Conservation (phyloP, 2,329 filamentous ascomycete genomes). For the Alternaria infectoria region DNA sequence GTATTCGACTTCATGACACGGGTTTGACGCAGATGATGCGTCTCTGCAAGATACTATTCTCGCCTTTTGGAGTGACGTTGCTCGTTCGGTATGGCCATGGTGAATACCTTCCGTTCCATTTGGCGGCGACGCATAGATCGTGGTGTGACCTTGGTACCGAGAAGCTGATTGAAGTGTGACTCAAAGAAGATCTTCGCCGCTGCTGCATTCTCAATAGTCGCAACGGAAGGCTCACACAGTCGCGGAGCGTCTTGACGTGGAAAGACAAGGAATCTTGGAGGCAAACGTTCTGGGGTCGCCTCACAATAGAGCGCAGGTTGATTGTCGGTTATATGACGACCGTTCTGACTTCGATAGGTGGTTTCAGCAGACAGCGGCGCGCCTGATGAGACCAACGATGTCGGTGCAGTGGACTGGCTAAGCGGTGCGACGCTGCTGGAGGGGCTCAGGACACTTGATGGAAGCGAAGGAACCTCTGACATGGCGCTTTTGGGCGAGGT, state of each 20-base stretch:
- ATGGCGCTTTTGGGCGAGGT: constrained; percentile 12
- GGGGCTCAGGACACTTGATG: constrained; percentile 34
- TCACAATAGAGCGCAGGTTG: constrained; percentile 27
- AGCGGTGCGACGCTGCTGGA: constrained; percentile 33
- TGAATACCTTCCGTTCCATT: constrained; percentile 69
- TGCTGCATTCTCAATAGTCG: constrained; percentile 77
- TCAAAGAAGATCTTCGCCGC: constrained; percentile 88
- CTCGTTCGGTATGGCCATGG: constrained; percentile 63
- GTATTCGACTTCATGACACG: constrained; percentile 72
- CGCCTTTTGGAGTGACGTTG: constrained; percentile 60
- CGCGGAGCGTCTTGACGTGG: constrained; percentile 43
- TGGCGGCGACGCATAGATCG: constrained; percentile 67
- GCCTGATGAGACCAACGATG: constrained; percentile 42
- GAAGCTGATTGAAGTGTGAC: constrained; percentile 77
- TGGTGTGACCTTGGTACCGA: constrained; percentile 61
- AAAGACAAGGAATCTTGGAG: constrained; percentile 36
- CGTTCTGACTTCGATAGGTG: constrained; percentile 27
- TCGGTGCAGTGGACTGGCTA: constrained; percentile 45
- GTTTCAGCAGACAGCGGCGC: constrained; percentile 39
- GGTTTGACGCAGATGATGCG: constrained; percentile 73
- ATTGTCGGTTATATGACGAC: constrained; percentile 15
- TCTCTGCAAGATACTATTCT: constrained; percentile 72
- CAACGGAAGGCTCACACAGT: constrained; percentile 48
- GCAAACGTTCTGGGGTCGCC: constrained; percentile 18
- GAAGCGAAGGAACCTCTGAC: constrained; percentile 27